Percentiles rank a stretch among this genome's conserved stretches.
phyloP scores from a whole-genome alignment of 176 grass and related monocot genomes.

The Oryza nivara region DNA sequence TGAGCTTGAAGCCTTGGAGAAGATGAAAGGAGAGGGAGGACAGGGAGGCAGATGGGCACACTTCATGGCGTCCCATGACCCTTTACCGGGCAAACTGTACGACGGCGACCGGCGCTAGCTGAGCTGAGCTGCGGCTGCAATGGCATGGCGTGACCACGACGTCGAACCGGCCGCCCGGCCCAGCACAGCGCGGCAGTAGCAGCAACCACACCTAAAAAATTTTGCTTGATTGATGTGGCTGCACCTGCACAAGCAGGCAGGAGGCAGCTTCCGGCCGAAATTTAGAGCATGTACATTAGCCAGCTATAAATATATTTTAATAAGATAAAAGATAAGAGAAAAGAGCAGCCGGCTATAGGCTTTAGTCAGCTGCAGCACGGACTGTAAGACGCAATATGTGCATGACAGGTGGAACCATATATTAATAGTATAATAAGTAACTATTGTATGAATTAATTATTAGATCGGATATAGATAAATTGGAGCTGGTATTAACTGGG shows the following conservation, averaged over 20 bases:
- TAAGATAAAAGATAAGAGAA: too few species aligned
- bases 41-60: conserved; percentile 34
- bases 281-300: background rate
- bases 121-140: background rate
- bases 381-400: too few species aligned
- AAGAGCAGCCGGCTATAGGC: too few species aligned
- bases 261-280: too few species aligned
- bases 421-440: too few species aligned
- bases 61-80: conserved; percentile 37
- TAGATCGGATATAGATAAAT: too few species aligned
- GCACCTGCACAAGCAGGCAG: too few species aligned
- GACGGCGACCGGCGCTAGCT: background rate
- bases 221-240: background rate
- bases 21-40: background rate
- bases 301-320: too few species aligned
- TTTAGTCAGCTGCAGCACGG: too few species aligned
- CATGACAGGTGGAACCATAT: too few species aligned
- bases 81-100: background rate
- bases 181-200: background rate
- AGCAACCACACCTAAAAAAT: background rate
- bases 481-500: background rate
- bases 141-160: background rate
- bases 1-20: background rate
- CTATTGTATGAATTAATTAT: too few species aligned
- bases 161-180: background rate